These are phyloP conservation scores for Hypomontagnella monticulosa DNA, from an alignment of 495 filamentous ascomycete species.

Conservation along the genomic window DNA sequence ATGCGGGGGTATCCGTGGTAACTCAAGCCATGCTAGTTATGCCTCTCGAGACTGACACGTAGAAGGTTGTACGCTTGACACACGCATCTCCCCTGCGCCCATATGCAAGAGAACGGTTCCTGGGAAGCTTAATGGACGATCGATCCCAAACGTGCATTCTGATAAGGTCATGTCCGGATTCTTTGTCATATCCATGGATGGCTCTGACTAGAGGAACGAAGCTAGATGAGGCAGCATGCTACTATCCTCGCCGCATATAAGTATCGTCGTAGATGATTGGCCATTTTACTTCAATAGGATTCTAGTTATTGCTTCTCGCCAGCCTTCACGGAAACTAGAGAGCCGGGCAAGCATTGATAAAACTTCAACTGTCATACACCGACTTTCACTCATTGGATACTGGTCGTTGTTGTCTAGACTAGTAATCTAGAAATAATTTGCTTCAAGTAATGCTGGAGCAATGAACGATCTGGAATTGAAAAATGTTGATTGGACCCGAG, in stretches of 20 bases:
- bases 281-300: conserved; percentile 18
- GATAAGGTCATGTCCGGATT: conserved; percentile 31
- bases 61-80: conserved; percentile 40
- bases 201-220: conserved; percentile 12
- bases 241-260: conserved; percentile 9
- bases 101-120: conserved; percentile 40
- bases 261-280: conserved; percentile 18
- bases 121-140: conserved; percentile 41
- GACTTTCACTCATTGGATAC: conserved; percentile 20
- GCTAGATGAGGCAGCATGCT: conserved; percentile 20
- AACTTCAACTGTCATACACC: conserved; percentile 10
- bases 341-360: background rate
- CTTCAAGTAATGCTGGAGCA: conserved; percentile 2
- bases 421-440: conserved; percentile 13
- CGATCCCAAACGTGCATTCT: conserved; percentile 29
- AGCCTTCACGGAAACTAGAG: conserved; percentile 1
- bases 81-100: conserved; percentile 35
- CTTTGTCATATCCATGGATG: conserved; percentile 25
- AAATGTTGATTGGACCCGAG: conserved; percentile 14
- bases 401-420: background rate
- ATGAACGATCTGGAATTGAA: background rate
- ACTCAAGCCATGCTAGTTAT: conserved; percentile 31
- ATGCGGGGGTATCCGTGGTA: conserved; percentile 37
- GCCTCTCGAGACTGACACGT: conserved; percentile 47
- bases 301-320: conserved; percentile 13